Conservation (phyloP, 2,329 filamentous ascomycete genomes). For the Elsinoe ampelina region DNA sequence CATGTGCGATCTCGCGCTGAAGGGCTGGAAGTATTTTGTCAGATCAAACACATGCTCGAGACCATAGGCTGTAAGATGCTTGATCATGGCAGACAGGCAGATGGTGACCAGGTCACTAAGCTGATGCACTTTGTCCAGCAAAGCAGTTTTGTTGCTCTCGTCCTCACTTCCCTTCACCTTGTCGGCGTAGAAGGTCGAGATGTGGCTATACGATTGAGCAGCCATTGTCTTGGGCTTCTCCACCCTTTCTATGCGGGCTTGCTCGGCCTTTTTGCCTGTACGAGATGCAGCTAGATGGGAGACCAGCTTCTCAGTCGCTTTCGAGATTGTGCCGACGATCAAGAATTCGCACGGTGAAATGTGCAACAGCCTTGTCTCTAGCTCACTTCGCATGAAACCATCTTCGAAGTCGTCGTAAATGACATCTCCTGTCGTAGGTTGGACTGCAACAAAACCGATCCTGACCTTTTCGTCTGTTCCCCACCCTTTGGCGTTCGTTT, state of each 20-base stretch:
- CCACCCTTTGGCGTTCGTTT: constrained; percentile 66
- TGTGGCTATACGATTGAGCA: constrained; percentile 76
- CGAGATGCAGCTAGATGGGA: constrained; percentile 79
- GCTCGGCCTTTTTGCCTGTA: constrained; percentile 86
- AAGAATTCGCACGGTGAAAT: constrained; percentile 94
- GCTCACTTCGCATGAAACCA: constrained; percentile 92
- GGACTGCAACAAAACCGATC: constrained; percentile 85
- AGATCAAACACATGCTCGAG: constrained; percentile 92
- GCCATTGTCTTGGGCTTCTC: constrained; percentile 70
- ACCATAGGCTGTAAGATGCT: constrained; percentile 81
- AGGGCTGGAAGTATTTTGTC: constrained; percentile 94
- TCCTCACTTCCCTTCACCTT: constrained; percentile 55
- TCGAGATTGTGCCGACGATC: constrained; percentile 82
- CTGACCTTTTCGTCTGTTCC: constrained; percentile 90
- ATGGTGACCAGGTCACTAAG: constrained; percentile 80
- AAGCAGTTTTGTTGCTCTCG: constrained; percentile 39
- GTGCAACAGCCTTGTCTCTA: constrained; percentile 89
- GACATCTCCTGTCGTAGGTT: constrained; percentile 90
- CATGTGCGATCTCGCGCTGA: constrained; percentile 92
- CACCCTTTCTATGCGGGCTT: constrained; percentile 73
- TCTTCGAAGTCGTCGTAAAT: constrained; percentile 95
- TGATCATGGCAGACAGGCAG: constrained; percentile 94
- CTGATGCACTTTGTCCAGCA: constrained; percentile 78
- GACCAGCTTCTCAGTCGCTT: constrained; percentile 84
- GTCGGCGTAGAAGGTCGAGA: constrained; percentile 84